A percentile compares a stretch with the other conserved stretches of the same genome.
These are phyloP conservation scores for Paraphaeosphaeria sporulosa DNA, from an alignment of 2,329 filamentous ascomycete species.

Conservation along the genomic window DNA sequence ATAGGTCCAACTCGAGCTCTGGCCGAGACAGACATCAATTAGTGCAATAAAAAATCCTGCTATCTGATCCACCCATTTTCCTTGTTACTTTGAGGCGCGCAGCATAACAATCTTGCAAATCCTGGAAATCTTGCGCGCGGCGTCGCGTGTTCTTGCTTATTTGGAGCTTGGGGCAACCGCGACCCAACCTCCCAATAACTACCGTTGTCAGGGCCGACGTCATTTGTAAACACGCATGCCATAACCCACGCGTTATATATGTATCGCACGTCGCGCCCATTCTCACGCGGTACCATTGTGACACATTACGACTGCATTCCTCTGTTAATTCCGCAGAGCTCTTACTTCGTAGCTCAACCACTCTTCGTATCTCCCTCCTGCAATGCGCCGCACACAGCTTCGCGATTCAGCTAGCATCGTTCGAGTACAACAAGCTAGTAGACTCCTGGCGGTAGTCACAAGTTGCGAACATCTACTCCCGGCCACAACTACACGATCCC, in stretches of 20 bases:
- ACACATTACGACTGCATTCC: neutral
- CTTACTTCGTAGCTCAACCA: neutral
- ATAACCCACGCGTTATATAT: neutral
- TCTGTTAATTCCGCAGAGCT: neutral
- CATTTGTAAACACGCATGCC: neutral
- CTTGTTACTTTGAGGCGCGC: neutral
- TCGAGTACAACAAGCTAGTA: neutral
- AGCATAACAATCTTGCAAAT: neutral
- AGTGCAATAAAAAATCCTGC: neutral
- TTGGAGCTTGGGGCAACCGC: neutral
- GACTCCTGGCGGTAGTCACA: neutral
- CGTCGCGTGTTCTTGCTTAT: neutral
- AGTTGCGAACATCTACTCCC: neutral
- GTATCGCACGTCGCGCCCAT: neutral
- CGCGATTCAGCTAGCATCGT: neutral
- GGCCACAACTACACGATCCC: neutral
- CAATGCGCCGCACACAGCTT: neutral
- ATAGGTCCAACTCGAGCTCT: neutral
- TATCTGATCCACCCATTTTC: neutral
- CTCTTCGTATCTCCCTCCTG: neutral
- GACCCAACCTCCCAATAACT: neutral
- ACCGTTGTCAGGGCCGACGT: neutral
- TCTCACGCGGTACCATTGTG: constrained; percentile 2
- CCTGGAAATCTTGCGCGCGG: neutral
- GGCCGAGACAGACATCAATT: neutral